Conservation (phyloP, 2,329 filamentous ascomycete species). For the Colletotrichum orchidophilum region DNA sequence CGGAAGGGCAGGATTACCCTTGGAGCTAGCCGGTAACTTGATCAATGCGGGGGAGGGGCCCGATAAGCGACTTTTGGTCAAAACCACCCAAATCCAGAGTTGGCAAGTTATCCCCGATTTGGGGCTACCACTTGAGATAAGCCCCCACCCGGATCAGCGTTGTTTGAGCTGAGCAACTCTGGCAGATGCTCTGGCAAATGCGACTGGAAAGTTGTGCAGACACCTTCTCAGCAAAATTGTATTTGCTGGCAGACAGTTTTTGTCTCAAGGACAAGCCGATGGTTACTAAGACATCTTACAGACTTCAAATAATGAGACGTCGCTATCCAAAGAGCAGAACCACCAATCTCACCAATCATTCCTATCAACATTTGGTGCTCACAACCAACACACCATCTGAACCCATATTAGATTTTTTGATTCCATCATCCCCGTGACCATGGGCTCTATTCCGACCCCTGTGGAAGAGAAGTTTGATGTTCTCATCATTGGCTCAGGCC, state of each 20-base stretch:
- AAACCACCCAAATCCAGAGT: neutral
- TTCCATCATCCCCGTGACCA: neutral
- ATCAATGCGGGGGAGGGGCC: constrained; percentile 11
- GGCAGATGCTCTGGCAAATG: neutral
- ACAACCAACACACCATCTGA: neutral
- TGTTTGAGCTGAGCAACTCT: neutral
- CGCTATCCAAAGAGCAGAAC: neutral
- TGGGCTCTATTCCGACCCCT: constrained; percentile 19
- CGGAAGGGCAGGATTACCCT: neutral
- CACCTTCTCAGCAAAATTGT: neutral
- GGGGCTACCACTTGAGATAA: neutral
- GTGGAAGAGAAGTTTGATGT: constrained; percentile 7
- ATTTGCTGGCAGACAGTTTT: neutral
- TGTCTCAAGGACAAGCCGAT: neutral
- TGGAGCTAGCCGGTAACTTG: neutral
- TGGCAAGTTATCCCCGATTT: constrained; percentile 13
- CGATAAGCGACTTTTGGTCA: constrained; percentile 6
- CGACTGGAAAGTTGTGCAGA: neutral
- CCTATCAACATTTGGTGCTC: neutral
- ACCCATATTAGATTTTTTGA: neutral
- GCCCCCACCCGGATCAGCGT: neutral
- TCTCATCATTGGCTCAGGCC: constrained; percentile 19
- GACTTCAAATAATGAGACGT: neutral
- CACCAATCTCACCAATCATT: neutral
- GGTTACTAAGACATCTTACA: neutral